These are phyloP conservation scores for Diaporthe amygdali DNA, from an alignment of 2,329 filamentous ascomycete genomes.

Conservation along the genomic window DNA sequence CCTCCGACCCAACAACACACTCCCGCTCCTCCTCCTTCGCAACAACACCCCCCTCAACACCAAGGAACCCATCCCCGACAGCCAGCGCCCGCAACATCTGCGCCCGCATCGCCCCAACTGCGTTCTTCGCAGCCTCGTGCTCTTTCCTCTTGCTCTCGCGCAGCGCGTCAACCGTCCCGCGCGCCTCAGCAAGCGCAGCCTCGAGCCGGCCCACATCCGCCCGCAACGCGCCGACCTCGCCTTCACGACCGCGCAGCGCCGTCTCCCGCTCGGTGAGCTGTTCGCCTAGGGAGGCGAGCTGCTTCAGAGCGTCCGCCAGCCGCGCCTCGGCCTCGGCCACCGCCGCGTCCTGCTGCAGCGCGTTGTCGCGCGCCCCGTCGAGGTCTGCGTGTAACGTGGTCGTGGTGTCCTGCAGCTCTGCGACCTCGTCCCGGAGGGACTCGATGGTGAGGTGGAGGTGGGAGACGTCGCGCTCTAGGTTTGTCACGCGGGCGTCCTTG, in stretches of 20 bases:
- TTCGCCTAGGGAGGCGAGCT: not conserved
- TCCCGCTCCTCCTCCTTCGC: not conserved
- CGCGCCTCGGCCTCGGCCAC: not conserved
- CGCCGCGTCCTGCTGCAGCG: not conserved
- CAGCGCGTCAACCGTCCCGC: not conserved
- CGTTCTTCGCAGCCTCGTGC: not conserved
- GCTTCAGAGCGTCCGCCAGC: not conserved
- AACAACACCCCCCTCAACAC: not conserved
- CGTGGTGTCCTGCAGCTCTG: not conserved
- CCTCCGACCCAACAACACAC: not conserved
- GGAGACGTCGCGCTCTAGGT: not conserved
- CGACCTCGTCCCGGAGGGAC: not conserved
- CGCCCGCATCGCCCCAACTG: conserved; percentile 10
- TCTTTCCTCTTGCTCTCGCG: not conserved
- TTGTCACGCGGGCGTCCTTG: no score
- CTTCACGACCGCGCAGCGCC: not conserved
- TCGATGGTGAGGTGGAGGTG: not conserved
- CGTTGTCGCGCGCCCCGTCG: not conserved
- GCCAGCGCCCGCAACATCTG: conserved; percentile 16
- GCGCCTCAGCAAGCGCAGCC: not conserved
- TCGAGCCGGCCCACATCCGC: not conserved
- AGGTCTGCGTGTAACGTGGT: not conserved
- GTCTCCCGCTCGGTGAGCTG: not conserved
- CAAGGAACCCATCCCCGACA: conserved; percentile 23
- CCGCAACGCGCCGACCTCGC: not conserved